Evolutionary conservation across 257 asterid genomes (phyloP).

Genomic region (Primulina huaijiensis): DNA sequence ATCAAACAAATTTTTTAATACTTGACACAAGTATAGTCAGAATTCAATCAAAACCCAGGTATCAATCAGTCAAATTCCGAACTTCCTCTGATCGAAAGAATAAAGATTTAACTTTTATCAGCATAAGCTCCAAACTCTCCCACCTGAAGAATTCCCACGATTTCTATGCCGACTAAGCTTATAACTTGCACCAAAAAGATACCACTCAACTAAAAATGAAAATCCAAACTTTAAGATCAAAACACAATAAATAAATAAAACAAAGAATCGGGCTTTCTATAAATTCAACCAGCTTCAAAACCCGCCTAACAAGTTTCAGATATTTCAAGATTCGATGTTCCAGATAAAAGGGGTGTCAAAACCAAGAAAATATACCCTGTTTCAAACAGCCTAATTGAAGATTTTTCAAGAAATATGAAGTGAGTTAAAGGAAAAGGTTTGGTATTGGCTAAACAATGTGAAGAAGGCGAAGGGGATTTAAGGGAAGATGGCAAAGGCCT

Average conservation of each 20-base stretch:
- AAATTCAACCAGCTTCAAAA: conserved; percentile 21
- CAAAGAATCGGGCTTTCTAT: neutral
- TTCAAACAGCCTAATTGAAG: too few relatives aligned
- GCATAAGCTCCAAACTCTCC: conserved; percentile 20
- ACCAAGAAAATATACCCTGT: conserved; percentile 4
- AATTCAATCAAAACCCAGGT: conserved; percentile 21
- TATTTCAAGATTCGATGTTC: conserved; percentile 26
- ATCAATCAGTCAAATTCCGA: conserved; percentile 33
- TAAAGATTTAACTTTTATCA: neutral
- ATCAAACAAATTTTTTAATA: conserved; percentile 12
- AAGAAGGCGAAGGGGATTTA: neutral
- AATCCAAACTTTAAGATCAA: conserved; percentile 16
- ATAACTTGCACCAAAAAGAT: conserved; percentile 26
- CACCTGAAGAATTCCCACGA: conserved; percentile 17
- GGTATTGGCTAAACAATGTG: neutral
- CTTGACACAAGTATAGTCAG: conserved; percentile 2
- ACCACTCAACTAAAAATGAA: conserved; percentile 16
- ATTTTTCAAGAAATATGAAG: too few relatives aligned
- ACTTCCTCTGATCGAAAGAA: conserved; percentile 16
- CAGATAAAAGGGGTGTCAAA: conserved; percentile 20
- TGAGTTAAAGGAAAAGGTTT: neutral
- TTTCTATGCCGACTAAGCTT: conserved; percentile 23
- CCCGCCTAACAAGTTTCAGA: conserved; percentile 26
- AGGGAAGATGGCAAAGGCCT: neutral
- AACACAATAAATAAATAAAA: conserved; percentile 14